phyloP scores from a whole-genome alignment of 208 protist species.

The Trypanosoma cruzi region DNA sequence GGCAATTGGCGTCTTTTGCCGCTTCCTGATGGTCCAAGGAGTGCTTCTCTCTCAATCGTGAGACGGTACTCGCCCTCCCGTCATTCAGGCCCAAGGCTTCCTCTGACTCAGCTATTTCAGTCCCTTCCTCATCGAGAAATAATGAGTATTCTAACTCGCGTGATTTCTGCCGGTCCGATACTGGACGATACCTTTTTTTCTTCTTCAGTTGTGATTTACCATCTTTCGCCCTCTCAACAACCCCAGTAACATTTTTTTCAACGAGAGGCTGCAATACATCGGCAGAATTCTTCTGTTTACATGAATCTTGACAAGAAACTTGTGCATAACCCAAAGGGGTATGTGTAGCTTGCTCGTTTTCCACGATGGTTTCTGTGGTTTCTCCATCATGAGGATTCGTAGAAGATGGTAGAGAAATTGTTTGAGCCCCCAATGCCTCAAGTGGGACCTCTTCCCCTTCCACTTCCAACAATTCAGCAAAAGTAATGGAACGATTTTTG shows the following conservation, averaged over 20 bases:
- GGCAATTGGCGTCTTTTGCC: not conserved
- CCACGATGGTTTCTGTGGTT: not conserved
- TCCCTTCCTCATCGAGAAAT: constrained; percentile 15
- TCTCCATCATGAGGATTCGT: too few relatives aligned
- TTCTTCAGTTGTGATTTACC: not conserved
- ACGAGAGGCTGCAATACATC: not conserved
- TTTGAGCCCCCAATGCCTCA: not conserved
- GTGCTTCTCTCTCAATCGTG: not conserved
- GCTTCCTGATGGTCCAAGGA: not conserved
- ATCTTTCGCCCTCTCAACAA: not conserved
- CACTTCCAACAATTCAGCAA: constrained; percentile 41
- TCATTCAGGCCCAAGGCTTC: not conserved
- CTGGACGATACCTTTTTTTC: constrained; percentile 2
- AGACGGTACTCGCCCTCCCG: not conserved
- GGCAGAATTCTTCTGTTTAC: not conserved
- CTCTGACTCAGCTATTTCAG: constrained; percentile 18
- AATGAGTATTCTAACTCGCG: constrained; percentile 29
- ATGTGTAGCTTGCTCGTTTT: not conserved
- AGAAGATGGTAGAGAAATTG: not conserved
- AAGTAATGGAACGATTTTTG: constrained; percentile 57
- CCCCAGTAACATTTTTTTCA: not conserved
- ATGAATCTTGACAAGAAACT: not conserved
- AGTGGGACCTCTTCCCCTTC: not conserved
- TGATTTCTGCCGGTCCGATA: not conserved
- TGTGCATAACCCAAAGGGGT: not conserved